Evolutionary conservation across 83 land plant genomes (phyloP).

Genomic region (Picea mariana): DNA sequence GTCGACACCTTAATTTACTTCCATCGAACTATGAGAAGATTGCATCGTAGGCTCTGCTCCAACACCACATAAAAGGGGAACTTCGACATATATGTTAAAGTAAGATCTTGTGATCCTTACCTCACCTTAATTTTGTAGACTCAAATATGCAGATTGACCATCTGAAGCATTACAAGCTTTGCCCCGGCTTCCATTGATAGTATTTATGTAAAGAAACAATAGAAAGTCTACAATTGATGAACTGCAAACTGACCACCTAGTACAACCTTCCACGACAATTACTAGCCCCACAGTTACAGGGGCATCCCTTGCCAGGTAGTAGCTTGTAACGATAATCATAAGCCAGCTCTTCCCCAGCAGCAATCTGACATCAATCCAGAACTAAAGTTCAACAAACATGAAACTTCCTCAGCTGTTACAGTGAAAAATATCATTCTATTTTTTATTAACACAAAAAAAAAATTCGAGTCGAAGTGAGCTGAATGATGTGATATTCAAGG

Average conservation of each 20-base stretch:
- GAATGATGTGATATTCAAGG: background rate
- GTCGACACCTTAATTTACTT: background rate
- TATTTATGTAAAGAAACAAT: background rate
- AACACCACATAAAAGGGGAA: background rate
- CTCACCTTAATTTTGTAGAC: background rate
- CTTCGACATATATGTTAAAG: background rate
- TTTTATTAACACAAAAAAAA: background rate
- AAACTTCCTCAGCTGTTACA: background rate
- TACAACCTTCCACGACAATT: conserved; percentile 81
- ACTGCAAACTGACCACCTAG: conserved; percentile 20
- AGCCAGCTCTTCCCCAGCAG: conserved; percentile 88
- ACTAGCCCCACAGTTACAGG: conserved; percentile 84
- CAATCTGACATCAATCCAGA: conserved; percentile 58
- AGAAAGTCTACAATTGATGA: background rate
- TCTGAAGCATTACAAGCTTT: background rate
- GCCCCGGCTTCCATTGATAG: background rate
- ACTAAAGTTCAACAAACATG: conserved; percentile 12
- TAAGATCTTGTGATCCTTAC: background rate
- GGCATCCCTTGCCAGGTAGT: conserved; percentile 77
- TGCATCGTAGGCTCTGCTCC: conserved; percentile 4
- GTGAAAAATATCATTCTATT: background rate
- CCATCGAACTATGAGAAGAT: conserved; percentile 1
- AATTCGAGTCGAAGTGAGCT: background rate
- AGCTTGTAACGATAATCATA: conserved; percentile 75
- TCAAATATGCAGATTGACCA: background rate